These are phyloP conservation scores for Candida sanyiensis DNA, from an alignment of 805 yeast species.

Conservation along the genomic window DNA sequence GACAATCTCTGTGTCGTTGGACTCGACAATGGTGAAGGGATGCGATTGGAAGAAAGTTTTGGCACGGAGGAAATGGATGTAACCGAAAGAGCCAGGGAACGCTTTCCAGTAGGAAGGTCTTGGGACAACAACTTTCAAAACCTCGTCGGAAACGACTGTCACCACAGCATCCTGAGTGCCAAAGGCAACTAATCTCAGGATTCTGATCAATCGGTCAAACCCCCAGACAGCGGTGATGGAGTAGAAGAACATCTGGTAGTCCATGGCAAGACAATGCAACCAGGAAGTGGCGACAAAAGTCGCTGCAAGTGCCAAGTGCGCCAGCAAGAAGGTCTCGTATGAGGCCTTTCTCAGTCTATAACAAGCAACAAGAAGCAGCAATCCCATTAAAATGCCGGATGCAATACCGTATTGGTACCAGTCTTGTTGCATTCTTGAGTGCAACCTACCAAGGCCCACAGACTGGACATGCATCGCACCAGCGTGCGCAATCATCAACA, in stretches of 20 bases:
- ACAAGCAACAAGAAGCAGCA: conserved; percentile 13
- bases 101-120: conserved; percentile 44
- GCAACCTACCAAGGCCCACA: conserved; percentile 10
- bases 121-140: conserved; percentile 34
- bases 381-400: conserved; percentile 11
- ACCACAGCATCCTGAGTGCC: conserved; percentile 24
- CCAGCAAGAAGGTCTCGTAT: conserved; percentile 56
- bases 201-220: conserved; percentile 45
- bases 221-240: conserved; percentile 38
- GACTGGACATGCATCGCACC: conserved; percentile 22
- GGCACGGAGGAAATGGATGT: conserved; percentile 48
- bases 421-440: conserved; percentile 7
- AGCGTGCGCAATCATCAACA: conserved; percentile 19
- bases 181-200: conserved; percentile 19
- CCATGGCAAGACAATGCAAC: conserved; percentile 48
- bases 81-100: conserved; percentile 54
- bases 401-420: conserved; percentile 24
- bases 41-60: conserved; percentile 62
- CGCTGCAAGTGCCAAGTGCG: conserved; percentile 52
- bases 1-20: conserved; percentile 34
- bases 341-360: conserved; percentile 44
- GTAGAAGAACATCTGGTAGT: conserved; percentile 42
- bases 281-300: conserved; percentile 49
- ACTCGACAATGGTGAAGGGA: conserved; percentile 58
- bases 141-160: conserved; percentile 34